A percentile compares a stretch with the other conserved stretches of the same genome.
phyloP scores from a whole-genome alignment of 192 early-diverging fungal species.

The Coemansia erecta region DNA sequence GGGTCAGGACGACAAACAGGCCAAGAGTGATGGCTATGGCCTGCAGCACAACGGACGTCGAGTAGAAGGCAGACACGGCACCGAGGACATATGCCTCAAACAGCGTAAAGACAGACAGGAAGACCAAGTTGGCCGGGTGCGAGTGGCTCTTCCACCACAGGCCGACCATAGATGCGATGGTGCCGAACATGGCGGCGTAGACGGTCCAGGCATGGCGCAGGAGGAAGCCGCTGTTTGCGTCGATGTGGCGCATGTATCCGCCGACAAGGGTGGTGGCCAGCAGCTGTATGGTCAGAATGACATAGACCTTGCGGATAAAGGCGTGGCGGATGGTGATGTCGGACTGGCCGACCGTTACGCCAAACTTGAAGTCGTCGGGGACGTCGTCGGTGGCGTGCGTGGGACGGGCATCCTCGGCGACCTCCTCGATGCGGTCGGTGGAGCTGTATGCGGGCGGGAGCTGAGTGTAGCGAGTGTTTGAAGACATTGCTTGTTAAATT shows the following conservation, averaged over 20 bases:
- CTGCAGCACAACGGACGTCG: constrained; percentile 65
- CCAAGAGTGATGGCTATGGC: constrained; percentile 71
- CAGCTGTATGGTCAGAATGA: constrained; percentile 65
- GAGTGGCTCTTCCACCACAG: constrained; percentile 62
- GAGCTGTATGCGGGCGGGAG: constrained; percentile 36
- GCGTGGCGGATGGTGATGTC: constrained; percentile 55
- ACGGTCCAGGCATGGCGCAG: constrained; percentile 60
- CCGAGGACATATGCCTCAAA: constrained; percentile 56
- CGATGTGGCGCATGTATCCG: constrained; percentile 59
- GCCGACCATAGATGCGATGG: constrained; percentile 51
- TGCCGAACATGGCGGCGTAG: constrained; percentile 54
- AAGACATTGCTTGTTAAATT: constrained; percentile 25
- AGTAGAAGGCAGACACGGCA: constrained; percentile 64
- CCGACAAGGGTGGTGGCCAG: constrained; percentile 57
- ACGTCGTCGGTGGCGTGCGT: constrained; percentile 26
- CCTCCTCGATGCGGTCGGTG: constrained; percentile 2
- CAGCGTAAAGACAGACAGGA: constrained; percentile 65
- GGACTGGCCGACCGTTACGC: constrained; percentile 48
- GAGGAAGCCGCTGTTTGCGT: constrained; percentile 54
- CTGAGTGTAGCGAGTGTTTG: constrained; percentile 39
- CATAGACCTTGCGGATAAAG: constrained; percentile 72
- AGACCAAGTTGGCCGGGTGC: constrained; percentile 60
- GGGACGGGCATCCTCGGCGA: background rate
- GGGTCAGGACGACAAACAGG: constrained; percentile 68
- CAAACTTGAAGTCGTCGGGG: constrained; percentile 58